These are phyloP conservation scores for Boletus semigastroideus DNA, from an alignment of 1,284 basidiomycete genomes.

Conservation along the genomic window DNA sequence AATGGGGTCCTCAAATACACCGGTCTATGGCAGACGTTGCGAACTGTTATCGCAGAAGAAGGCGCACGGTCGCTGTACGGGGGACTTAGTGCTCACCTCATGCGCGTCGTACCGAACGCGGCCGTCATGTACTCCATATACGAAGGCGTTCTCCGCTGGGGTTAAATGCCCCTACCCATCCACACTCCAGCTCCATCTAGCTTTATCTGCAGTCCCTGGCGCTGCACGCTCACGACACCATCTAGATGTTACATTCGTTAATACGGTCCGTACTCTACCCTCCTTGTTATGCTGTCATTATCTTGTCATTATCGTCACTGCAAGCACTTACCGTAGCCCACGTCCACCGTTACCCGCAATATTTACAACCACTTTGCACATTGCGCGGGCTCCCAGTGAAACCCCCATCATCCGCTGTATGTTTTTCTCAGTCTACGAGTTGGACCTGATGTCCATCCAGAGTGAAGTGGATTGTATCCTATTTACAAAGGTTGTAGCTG, in stretches of 20 bases:
- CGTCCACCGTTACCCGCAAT: conserved; percentile 24
- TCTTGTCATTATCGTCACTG: conserved; percentile 5
- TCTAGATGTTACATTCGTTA: conserved; percentile 23
- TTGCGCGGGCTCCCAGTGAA: background rate
- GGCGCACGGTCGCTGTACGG: conserved; percentile 86
- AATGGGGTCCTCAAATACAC: conserved; percentile 83
- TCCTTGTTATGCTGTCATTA: conserved; percentile 15
- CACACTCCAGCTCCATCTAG: background rate
- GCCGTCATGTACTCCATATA: conserved; percentile 94
- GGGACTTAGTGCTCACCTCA: conserved; percentile 91
- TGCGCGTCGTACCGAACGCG: conserved; percentile 97
- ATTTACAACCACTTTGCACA: conserved; percentile 21
- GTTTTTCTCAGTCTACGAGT: too few relatives aligned
- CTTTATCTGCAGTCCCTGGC: background rate
- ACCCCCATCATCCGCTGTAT: too few relatives aligned
- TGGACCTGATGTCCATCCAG: too few relatives aligned
- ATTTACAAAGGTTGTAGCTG: too few relatives aligned
- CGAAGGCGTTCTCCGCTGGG: conserved; percentile 72
- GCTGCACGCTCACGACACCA: background rate
- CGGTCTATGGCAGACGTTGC: conserved; percentile 83
- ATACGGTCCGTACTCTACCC: conserved; percentile 8
- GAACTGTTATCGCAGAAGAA: conserved; percentile 87
- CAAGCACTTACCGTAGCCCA: conserved; percentile 24
- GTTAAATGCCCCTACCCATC: conserved; percentile 10
- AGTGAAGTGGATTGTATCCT: too few relatives aligned